Evolutionary conservation across 75 land plant genomes (phyloP), one percentile per base, ranked within the genome.

Genomic region (Cryptomeria japonica): DNA sequence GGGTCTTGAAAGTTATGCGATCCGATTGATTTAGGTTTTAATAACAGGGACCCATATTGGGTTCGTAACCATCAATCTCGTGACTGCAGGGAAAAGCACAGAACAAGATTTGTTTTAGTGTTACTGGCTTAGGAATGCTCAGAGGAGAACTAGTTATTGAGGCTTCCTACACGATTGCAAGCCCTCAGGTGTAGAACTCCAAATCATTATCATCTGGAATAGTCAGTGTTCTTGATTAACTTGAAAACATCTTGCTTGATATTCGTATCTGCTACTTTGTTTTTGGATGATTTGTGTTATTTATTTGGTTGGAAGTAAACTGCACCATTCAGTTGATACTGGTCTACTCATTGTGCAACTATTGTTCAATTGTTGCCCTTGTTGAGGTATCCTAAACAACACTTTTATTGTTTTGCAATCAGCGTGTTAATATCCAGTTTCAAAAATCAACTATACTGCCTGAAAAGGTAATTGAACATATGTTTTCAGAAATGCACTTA

Each of bases 81-180:
- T 25, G 80, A 86, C 39, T 41, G 90, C 90, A 97, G 99, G 92
- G 89, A 39, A 94, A 91, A 92, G 99, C 99, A 87, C 87, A 91
- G 18, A 97, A 96, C 82, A 93, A 87, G 87, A 92, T 97, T 84
- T 89, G 88, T 80, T 97, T 97, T 90, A 94, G 84, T 84, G 98
- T 89, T 13, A 87, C 92, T 42, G 99, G 97, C 34, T 80, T 97
- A 34, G 92, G 93, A 44, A 84, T 95, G 93, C 87, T 97, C 39
- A 90, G 83, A 55, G 99, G 99, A 19, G 89, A 96, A 90, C 93
- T 97, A 68, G 93, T 94, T 10, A 95, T 97, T 82, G 95, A 91
- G 87, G 98, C 99, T 34, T 93, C 97, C n/a, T 97, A 90, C 91
- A 87, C 80, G 72, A 90, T 95, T 90, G 91, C 95, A 75, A 92